Conservation (phyloP, 1,139 yeast genomes). For the Nakaseomyces bracarensis region DNA sequence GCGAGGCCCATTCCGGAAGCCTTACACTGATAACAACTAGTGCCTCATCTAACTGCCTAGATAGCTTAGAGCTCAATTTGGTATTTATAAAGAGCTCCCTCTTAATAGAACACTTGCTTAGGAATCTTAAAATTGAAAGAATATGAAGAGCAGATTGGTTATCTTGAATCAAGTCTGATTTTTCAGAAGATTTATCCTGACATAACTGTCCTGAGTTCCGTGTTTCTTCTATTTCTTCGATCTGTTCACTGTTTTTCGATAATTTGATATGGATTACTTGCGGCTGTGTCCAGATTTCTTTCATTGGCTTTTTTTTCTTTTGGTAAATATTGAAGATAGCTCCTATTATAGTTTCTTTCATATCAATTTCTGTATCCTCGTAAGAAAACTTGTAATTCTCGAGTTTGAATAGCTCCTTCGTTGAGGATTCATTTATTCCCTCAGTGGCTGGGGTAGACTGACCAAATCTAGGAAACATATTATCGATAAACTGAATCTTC, state of each 20-base stretch:
- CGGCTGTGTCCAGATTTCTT: conserved; percentile 50
- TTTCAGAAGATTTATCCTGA: conserved; percentile 10
- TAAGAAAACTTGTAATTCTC: conserved; percentile 54
- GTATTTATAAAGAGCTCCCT: conserved; percentile 58
- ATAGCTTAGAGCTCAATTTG: conserved; percentile 78
- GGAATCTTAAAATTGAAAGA: conserved; percentile 46
- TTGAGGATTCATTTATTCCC: conserved; percentile 4
- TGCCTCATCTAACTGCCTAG: conserved; percentile 85
- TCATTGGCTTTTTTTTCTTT: conserved; percentile 37
- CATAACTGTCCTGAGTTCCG: conserved; percentile 17
- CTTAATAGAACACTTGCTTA: conserved; percentile 36
- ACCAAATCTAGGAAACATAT: conserved; percentile 17
- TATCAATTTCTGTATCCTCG: conserved; percentile 54
- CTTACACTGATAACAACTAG: conserved; percentile 81
- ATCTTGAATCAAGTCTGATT: conserved; percentile 28
- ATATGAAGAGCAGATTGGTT: conserved; percentile 40
- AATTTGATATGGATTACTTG: conserved; percentile 46
- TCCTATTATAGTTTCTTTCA: conserved; percentile 71
- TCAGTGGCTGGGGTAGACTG: conserved; percentile 2
- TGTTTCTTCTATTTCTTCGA: conserved; percentile 7
- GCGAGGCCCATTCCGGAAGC: conserved; percentile 78
- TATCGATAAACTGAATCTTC: conserved; percentile 21
- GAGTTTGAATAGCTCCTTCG: conserved; percentile 19
- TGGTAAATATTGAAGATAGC: conserved; percentile 57
- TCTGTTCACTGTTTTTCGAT: conserved; percentile 25